phyloP scores from a whole-genome alignment of 306 rosid genomes.

The Trifolium pratense region DNA sequence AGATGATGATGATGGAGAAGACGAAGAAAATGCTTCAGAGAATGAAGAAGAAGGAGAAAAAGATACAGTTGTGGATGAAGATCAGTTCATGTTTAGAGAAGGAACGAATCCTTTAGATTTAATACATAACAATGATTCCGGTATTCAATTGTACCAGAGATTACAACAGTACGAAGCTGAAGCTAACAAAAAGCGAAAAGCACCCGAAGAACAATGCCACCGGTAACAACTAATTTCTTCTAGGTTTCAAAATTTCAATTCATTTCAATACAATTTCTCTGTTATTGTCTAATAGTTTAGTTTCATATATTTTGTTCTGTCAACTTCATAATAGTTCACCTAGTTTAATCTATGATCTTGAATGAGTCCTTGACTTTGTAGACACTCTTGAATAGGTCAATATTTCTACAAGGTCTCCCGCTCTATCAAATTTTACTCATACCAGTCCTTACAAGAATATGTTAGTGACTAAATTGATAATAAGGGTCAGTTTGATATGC shows the following conservation, averaged over 20 bases:
- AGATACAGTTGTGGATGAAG: slow-evolving; percentile 52
- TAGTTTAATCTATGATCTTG: no score
- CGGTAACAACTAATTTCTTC: neutral
- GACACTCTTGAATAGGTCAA: no score
- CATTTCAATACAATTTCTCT: neutral
- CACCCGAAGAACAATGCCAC: slow-evolving; percentile 28
- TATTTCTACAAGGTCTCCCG: no score
- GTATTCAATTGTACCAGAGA: slow-evolving; percentile 59
- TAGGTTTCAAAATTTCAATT: neutral
- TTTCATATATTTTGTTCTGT: no score
- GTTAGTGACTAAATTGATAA: no score
- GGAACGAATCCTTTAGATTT: slow-evolving; percentile 74
- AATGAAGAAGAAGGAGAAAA: slow-evolving; percentile 42
- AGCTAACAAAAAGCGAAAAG: slow-evolving; percentile 69
- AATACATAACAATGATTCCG: slow-evolving; percentile 54
- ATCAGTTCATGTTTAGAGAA: slow-evolving; percentile 63
- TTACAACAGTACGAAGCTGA: slow-evolving; percentile 76
- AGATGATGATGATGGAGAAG: slow-evolving; percentile 9
- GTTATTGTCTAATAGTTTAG: no score
- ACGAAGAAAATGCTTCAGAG: slow-evolving; percentile 32
- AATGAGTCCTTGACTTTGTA: no score
- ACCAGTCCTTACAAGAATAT: no score
- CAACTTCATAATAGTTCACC: no score
- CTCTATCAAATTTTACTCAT: no score
- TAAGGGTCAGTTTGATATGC: no score